phyloP scores from a whole-genome alignment of 2,329 filamentous ascomycete species.

The Aspergillus eucalypticola region DNA sequence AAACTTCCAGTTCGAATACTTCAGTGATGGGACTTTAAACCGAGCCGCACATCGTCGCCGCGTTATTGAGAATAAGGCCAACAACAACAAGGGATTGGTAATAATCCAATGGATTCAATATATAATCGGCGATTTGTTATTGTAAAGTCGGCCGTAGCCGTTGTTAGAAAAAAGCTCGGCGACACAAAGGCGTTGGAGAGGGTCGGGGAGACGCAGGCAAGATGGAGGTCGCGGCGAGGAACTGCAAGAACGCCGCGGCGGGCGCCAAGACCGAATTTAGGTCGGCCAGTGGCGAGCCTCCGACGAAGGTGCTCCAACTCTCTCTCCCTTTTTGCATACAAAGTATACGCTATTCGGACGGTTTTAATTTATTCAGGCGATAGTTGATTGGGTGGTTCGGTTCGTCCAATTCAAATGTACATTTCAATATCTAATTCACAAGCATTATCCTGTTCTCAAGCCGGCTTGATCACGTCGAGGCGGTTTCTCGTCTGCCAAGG shows the following conservation, averaged over 20 bases:
- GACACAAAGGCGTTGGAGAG: no score
- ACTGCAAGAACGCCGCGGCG: not conserved
- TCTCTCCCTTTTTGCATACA: not conserved
- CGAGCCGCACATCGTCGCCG: not conserved
- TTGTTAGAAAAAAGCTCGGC: not conserved
- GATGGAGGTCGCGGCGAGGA: not conserved
- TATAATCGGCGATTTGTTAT: not conserved
- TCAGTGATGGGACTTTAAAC: not conserved
- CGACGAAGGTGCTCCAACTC: not conserved
- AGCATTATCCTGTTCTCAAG: conserved; percentile 27
- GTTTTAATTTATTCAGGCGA: not conserved
- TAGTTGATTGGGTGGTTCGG: not conserved
- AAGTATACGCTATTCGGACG: not conserved
- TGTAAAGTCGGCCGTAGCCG: not conserved
- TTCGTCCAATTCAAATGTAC: conserved; percentile 10
- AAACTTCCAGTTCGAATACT: not conserved
- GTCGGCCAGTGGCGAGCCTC: not conserved
- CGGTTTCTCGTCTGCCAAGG: conserved; percentile 14
- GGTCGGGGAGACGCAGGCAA: no score
- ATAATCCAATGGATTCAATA: not conserved
- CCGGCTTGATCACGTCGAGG: conserved; percentile 27
- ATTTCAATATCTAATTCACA: conserved; percentile 23
- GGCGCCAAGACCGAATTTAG: not conserved
- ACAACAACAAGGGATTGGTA: no score
- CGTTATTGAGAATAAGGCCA: not conserved